Evolutionary conservation across 164 flowering plant genomes (phyloP).

Genomic region (Umbilicus rupestris): DNA sequence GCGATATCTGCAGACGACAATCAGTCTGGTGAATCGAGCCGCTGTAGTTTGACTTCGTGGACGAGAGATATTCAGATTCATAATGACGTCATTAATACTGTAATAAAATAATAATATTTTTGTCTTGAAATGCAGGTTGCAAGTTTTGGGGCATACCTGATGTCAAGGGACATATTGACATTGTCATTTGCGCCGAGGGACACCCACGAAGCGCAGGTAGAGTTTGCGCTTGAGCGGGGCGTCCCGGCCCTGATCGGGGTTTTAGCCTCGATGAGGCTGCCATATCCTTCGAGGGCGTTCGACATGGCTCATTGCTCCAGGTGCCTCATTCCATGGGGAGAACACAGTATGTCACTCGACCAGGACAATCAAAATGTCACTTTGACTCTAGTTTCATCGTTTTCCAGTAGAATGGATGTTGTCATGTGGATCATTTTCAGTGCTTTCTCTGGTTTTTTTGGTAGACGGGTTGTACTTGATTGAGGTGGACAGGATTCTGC

Average conservation of each 20-base stretch:
- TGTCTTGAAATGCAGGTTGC: slow-evolving; percentile 83
- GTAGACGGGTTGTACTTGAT: slow-evolving; percentile 75
- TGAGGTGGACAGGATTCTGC: slow-evolving; percentile 72
- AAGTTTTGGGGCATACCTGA: slow-evolving; percentile 83
- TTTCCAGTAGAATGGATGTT: too few species aligned
- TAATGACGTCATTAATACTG: too few species aligned
- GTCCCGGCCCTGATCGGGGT: slow-evolving; percentile 88
- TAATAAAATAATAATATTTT: too few species aligned
- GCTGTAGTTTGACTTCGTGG: too few species aligned
- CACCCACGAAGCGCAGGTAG: slow-evolving; percentile 87
- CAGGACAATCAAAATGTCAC: slow-evolving; percentile 1
- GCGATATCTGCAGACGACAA: too few species aligned
- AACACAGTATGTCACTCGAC: slow-evolving; percentile 32
- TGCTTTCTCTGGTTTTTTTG: not conserved
- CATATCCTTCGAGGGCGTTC: slow-evolving; percentile 83
- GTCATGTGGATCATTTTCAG: not conserved
- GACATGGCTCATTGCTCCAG: slow-evolving; percentile 98
- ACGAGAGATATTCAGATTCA: too few species aligned
- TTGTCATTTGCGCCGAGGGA: slow-evolving; percentile 91
- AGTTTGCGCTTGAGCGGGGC: slow-evolving; percentile 90
- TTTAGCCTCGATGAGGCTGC: slow-evolving; percentile 62
- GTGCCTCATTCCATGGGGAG: slow-evolving; percentile 90
- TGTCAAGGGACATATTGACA: slow-evolving; percentile 54
- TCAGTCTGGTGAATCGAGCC: too few species aligned
- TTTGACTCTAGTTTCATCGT: not conserved